These are phyloP conservation scores for Persicaria maculosa DNA, from an alignment of 148 eudicot species.

Conservation along the genomic window DNA sequence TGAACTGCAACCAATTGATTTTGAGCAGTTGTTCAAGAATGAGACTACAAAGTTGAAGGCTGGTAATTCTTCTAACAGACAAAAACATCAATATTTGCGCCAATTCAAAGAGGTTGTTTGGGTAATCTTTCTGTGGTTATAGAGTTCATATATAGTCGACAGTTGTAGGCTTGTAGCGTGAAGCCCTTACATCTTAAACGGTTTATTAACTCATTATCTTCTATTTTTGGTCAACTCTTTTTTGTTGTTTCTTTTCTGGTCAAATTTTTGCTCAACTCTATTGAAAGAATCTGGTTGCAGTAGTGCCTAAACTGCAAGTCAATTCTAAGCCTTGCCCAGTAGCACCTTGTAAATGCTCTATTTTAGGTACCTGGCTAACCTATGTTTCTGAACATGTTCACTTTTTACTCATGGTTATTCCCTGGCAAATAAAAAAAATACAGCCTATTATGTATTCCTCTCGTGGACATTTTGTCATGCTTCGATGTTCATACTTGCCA, in stretches of 20 bases:
- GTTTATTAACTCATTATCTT: background rate
- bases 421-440: too few species aligned
- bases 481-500: slow-evolving; percentile 9
- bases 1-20: slow-evolving; percentile 49
- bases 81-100: slow-evolving; percentile 44
- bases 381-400: background rate
- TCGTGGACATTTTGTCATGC: slow-evolving; percentile 8
- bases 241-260: too few species aligned
- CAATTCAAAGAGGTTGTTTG: slow-evolving; percentile 82
- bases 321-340: too few species aligned
- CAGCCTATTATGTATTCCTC: too few species aligned
- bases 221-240: background rate
- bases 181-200: background rate
- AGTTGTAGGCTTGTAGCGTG: background rate
- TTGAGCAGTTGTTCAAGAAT: slow-evolving; percentile 42
- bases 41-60: slow-evolving; percentile 47
- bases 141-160: background rate
- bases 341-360: too few species aligned
- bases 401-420: background rate
- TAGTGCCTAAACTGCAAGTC: too few species aligned
- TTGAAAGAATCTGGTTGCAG: too few species aligned
- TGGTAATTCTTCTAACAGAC: slow-evolving; percentile 31
- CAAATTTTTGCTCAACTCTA: too few species aligned
- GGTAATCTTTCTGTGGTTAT: slow-evolving; percentile 33
- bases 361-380: slow-evolving; percentile 38